Base-by-base conservation (phyloP, 202 grass and related monocot genomes). In the Tripidium arundinaceum region DNA sequence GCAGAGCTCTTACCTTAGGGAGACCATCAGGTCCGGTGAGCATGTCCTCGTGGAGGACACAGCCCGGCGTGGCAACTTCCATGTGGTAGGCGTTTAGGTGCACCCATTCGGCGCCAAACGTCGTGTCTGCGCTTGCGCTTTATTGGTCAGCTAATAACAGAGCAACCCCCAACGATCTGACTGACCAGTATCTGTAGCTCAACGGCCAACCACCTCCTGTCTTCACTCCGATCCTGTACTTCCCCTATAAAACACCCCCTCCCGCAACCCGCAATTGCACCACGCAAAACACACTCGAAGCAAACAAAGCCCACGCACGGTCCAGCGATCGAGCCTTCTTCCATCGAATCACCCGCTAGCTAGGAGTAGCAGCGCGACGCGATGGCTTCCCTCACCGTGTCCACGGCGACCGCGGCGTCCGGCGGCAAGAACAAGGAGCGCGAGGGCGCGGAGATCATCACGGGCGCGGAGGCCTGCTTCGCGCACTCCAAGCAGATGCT, bases 401-500 rank as follows among this genome's bases (percentile, higher is more conserved):
- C 76, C 19, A 50, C 74, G 65, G 15, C 74, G 21, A n/a, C 55
- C 25, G 7, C 25, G 24, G 42, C 74, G 15, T 7, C 52, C 29
- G 37, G 27, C 13, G 29, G 62, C 70, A 62, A 3, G 1, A 29
- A 8, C 60, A 81, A 75, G 70, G 31, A 89, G 72, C 78, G 87
- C 0, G 87, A 89, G 78, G 87, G 87, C 22, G 91, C 91, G 50
- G 90, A 94, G 83, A 69, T 98, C 29, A 76, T 82, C 74, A 75
- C 81, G 6, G 90, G 94, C 4, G 87, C 80, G 34, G 94, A 84
- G 34, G 89, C 88, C 27, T 98, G 91, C 88, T 86, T 70, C 85
- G 57, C 27, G n/a, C 85, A 94, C 75, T 92, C 87, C 18, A 72
- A 85, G 75, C 80, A 91, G 88, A 81, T 95, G 68, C 86, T 95